Base-by-base conservation (phyloP, 2,329 filamentous ascomycete genomes). In the Alternaria atra region DNA sequence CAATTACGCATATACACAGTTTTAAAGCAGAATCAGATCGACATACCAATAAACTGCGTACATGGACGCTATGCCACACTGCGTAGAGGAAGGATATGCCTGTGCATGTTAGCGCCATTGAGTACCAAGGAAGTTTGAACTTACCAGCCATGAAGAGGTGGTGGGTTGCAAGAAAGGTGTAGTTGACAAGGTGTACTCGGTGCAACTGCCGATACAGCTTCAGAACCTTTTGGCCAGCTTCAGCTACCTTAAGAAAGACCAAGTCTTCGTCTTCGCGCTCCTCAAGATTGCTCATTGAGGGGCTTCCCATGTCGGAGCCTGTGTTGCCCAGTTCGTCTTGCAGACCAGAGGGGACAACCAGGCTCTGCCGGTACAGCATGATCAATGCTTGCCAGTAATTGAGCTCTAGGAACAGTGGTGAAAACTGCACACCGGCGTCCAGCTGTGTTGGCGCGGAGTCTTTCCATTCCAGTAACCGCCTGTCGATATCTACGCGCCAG, bases 301-400 rank as follows among this genome's bases (percentile, higher is more conserved):
- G 87, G 65, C 86, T 89, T 2, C 84, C 82, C 8, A 89, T 84
- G 58, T 88, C 86, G 52, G 86, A 85, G 30, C 81, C 81, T 0
- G 85, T 83, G 2, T 84, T 83, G 40, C 83, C 85, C 6, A 89
- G 89, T 79, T 97, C 94, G 55, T 89, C 89, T 55, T 94, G 92
- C 59, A 98, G 89, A 73, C 93, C 89, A 40, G 91, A 88, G 1
- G 94, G 94, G 17, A 97, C 92, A 50, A 92, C 91, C 63, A 97
- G 80, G 77, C 93, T 95, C 78, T 97, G 94, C 56, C 94, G 86
- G 77, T 98, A 98, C 20, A 98, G 86, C 90, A 97, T 93, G 68
- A 97, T 96, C 62, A 98, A 89, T 4, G 93, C 93, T 77, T 97
- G 94, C 94, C 94, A 98, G 79, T 98, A 98, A 78, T 98, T 98